A percentile compares a stretch with the other conserved stretches of the same genome.
Evolutionary conservation across 2,329 filamentous ascomycete genomes (phyloP).

Genomic region (Curvularia verruculosa): DNA sequence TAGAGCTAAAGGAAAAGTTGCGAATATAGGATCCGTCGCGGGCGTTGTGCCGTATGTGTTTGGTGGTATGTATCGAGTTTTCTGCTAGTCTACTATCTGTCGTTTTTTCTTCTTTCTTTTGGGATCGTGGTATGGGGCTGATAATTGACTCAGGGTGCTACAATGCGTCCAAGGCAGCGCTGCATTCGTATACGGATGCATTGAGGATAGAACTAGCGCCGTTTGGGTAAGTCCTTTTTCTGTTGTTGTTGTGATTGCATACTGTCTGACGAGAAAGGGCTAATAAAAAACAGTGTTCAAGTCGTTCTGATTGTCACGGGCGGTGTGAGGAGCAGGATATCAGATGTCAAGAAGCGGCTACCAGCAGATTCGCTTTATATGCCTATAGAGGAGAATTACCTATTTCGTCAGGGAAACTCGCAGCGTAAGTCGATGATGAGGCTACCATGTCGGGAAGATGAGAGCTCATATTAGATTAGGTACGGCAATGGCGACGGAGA

Average conservation of each 20-base stretch:
- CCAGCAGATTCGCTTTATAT: background rate
- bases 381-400: background rate
- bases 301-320: background rate
- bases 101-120: background rate
- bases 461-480: background rate
- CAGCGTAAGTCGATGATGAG: background rate
- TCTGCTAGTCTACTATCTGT: no score
- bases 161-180: background rate
- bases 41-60: background rate
- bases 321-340: background rate
- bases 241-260: background rate
- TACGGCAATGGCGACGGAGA: background rate
- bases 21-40: background rate
- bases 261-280: background rate
- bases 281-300: background rate
- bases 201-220: background rate
- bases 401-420: conserved; percentile 1
- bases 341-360: background rate
- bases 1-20: background rate
- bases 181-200: background rate
- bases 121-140: background rate
- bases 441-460: background rate
- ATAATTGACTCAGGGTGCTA: background rate
- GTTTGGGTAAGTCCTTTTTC: no score
- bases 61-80: background rate